Base-by-base conservation (phyloP, 164 flowering plant genomes). In the Echeveria elegans region DNA sequence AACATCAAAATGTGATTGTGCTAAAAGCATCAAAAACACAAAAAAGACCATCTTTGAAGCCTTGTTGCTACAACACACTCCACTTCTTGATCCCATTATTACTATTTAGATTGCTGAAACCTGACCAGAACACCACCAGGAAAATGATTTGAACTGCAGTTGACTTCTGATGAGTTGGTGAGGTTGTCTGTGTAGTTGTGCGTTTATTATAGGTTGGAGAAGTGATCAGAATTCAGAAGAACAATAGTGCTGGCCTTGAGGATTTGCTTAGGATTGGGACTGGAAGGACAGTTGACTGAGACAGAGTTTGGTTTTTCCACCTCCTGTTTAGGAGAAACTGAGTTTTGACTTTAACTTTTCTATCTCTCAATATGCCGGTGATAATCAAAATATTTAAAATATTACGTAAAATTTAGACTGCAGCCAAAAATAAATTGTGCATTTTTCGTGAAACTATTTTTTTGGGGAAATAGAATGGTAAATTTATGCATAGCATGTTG, bases 161-260 rank as follows among this genome's bases (percentile, higher is more conserved):
- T 52, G 58, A 52, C 58, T 52, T 52, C 28, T 52, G 58, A 52
- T 52, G 58, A 52, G 58, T 52, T 52, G 58, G 24, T 52, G 47
- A 14, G 15, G 58, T 52, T 21, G 24, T 48, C 19, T 6, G 11
- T 52, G 28, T 23, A 5, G 7, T 5, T 8, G 26, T 52, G 58
- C 23, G 0, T 23, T 2, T 52, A 52, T 23, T 14, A 43, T 5
- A 43, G 0, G 58, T 23, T 52, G 53, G 24, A 45, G 18, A 16
- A n/a, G 23, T 38, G 41, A 38, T 10, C 1, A 1, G 41, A 38
- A 8, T n/a, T n/a, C n/a, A n/a, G n/a, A n/a, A n/a, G n/a, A n/a
- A n/a, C n/a, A n/a, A n/a, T 43, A 11, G 47, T 14, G 19, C 1
- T 43, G 47, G 47, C 10, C 16, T 43, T 14, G 47, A 15, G 47